Conservation (phyloP, 2,329 filamentous ascomycete species). For the Trichoderma simmonsii region DNA sequence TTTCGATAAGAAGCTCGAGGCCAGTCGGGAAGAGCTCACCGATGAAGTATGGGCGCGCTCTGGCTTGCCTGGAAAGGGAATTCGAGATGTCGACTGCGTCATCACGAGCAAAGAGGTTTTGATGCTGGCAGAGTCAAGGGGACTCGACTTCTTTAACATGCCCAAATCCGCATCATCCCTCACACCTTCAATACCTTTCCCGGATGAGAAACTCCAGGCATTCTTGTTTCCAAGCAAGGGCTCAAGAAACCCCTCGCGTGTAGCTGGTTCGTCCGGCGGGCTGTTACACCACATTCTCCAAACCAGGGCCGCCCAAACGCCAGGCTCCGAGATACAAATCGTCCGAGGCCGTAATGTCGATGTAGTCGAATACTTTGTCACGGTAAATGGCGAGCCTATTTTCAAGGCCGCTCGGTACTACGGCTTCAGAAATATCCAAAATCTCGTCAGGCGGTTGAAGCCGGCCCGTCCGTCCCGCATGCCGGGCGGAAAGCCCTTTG, state of each 20-base stretch:
- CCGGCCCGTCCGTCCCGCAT: conserved; percentile 74
- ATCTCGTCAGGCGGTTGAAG: conserved; percentile 87
- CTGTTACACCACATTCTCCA: conserved; percentile 83
- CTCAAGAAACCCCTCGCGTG: conserved; percentile 44
- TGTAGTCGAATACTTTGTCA: conserved; percentile 79
- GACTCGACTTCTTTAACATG: conserved; percentile 71
- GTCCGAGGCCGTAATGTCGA: conserved; percentile 83
- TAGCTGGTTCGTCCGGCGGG: conserved; percentile 80
- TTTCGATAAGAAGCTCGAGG: conserved; percentile 98
- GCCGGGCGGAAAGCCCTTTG: conserved; percentile 67
- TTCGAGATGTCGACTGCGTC: conserved; percentile 94
- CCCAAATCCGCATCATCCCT: conserved; percentile 54
- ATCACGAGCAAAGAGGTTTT: conserved; percentile 95
- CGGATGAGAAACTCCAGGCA: conserved; percentile 63
- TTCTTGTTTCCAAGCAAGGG: conserved; percentile 68
- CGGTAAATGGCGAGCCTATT: conserved; percentile 54
- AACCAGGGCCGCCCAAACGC: conserved; percentile 66
- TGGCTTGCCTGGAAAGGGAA: conserved; percentile 48
- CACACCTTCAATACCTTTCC: conserved; percentile 56
- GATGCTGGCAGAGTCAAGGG: conserved; percentile 78
- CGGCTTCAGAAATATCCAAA: conserved; percentile 97
- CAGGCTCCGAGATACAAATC: conserved; percentile 68
- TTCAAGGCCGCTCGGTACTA: conserved; percentile 89
- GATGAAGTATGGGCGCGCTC: conserved; percentile 67
- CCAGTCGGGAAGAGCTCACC: conserved; percentile 87